These are phyloP conservation scores for Xylaria arbuscula DNA, from an alignment of 2,329 filamentous ascomycete genomes.

Conservation along the genomic window DNA sequence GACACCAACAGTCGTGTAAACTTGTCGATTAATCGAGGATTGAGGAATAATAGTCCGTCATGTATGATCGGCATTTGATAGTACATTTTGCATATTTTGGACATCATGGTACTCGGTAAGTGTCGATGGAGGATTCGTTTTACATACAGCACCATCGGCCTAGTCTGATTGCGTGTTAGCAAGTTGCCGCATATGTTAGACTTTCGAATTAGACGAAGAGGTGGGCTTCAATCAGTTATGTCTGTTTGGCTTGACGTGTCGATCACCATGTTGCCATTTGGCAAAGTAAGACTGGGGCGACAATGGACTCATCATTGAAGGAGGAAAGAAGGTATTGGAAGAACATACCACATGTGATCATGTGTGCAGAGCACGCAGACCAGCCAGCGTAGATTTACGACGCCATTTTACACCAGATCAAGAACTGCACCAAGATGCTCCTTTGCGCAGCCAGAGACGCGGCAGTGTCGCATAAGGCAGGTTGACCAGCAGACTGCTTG, in stretches of 20 bases:
- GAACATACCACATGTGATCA: conserved; percentile 38
- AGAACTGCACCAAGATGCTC: neutral
- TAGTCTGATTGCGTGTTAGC: conserved; percentile 39
- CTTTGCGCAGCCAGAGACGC: neutral
- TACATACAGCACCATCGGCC: conserved; percentile 7
- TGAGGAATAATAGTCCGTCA: conserved; percentile 51
- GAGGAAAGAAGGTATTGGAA: conserved; percentile 18
- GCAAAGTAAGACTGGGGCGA: conserved; percentile 68
- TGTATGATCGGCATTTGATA: conserved; percentile 59
- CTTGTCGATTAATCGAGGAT: neutral
- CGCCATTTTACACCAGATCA: neutral
- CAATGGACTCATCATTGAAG: conserved; percentile 65
- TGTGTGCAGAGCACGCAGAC: neutral
- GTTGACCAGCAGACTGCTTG: neutral
- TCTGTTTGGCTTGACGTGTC: conserved; percentile 65
- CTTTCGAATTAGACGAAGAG: conserved; percentile 7
- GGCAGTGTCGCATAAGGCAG: neutral
- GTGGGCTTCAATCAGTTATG: conserved; percentile 54
- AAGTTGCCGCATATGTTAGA: conserved; percentile 6
- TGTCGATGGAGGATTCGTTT: neutral
- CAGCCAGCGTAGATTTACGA: neutral
- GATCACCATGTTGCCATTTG: conserved; percentile 61
- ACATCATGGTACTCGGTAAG: conserved; percentile 51
- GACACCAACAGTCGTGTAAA: neutral
- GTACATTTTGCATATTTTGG: conserved; percentile 53